phyloP scores from a whole-genome alignment of 495 filamentous ascomycete species.

The Bacidia gigantensis region DNA sequence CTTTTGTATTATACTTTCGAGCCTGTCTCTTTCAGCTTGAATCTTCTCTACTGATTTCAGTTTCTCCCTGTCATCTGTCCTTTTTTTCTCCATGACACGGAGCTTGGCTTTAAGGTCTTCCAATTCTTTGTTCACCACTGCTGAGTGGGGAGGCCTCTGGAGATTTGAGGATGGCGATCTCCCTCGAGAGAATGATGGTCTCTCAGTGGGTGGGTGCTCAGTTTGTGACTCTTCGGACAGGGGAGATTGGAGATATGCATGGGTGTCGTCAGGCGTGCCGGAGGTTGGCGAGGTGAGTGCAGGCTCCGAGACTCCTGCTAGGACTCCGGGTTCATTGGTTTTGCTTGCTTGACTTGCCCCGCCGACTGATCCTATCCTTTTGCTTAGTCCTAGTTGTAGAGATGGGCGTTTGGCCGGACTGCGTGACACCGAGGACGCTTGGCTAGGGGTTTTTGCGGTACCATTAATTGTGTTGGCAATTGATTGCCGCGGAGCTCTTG shows the following conservation, averaged over 20 bases:
- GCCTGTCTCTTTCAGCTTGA: slow-evolving; percentile 70
- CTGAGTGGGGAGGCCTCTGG: slow-evolving; percentile 10
- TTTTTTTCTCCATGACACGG: slow-evolving; percentile 66
- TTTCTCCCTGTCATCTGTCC: slow-evolving; percentile 76
- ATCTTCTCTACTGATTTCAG: slow-evolving; percentile 64
- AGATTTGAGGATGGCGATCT: slow-evolving; percentile 11
- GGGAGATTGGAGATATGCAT: background rate
- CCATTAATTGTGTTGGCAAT: slow-evolving; percentile 25
- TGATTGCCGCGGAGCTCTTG: slow-evolving; percentile 29
- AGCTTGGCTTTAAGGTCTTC: slow-evolving; percentile 72
- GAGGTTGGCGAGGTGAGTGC: background rate
- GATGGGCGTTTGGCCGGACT: slow-evolving; percentile 29
- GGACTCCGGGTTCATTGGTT: slow-evolving; percentile 19
- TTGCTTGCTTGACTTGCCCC: slow-evolving; percentile 22
- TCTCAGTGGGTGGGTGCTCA: slow-evolving; percentile 6
- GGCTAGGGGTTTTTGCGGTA: slow-evolving; percentile 25
- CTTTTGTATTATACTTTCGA: slow-evolving; percentile 81
- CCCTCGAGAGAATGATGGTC: slow-evolving; percentile 9
- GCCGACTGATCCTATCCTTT: slow-evolving; percentile 10
- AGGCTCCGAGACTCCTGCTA: slow-evolving; percentile 9
- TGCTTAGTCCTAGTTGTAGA: slow-evolving; percentile 20
- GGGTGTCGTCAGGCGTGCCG: too few species aligned
- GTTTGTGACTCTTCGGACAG: slow-evolving; percentile 8
- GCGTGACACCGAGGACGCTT: slow-evolving; percentile 17
- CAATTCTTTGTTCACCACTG: slow-evolving; percentile 47